A percentile compares a stretch with the other conserved stretches of the same genome.
Conservation (phyloP, 139 green algal genomes). For the Coelastrella sp. region DNA sequence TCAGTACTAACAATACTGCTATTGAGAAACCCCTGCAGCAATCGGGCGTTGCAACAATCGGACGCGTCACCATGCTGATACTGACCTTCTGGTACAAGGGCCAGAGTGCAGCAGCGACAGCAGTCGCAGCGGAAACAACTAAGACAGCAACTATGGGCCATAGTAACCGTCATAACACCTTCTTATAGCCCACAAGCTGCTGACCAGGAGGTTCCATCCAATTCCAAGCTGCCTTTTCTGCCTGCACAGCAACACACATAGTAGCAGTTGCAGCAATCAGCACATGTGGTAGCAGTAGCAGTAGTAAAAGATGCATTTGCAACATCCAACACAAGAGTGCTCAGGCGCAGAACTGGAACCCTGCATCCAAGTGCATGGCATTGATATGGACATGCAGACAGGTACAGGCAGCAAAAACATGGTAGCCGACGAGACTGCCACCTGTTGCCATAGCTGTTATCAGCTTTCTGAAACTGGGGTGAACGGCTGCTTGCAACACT, state of each 20-base stretch:
- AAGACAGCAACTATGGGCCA: not conserved
- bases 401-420: not conserved
- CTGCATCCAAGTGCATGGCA: not conserved
- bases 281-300: not conserved
- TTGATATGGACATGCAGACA: not conserved
- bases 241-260: not conserved
- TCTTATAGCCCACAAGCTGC: not conserved
- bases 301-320: not conserved
- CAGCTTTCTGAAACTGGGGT: not conserved
- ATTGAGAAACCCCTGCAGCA: too few species aligned
- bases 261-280: not conserved
- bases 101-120: not conserved
- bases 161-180: not conserved
- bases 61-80: not conserved
- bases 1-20: too few species aligned
- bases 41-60: too few species aligned
- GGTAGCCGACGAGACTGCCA: not conserved
- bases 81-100: not conserved
- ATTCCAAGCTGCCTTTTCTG: not conserved
- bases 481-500: not conserved
- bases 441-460: not conserved
- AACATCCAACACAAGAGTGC: not conserved
- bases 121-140: not conserved
- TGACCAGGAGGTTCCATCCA: not conserved
- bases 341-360: not conserved